Evolutionary conservation across 352 stramenopile species (phyloP), one percentile per base, ranked within the genome.

Genomic region (Thalassiosira delicatula): DNA sequence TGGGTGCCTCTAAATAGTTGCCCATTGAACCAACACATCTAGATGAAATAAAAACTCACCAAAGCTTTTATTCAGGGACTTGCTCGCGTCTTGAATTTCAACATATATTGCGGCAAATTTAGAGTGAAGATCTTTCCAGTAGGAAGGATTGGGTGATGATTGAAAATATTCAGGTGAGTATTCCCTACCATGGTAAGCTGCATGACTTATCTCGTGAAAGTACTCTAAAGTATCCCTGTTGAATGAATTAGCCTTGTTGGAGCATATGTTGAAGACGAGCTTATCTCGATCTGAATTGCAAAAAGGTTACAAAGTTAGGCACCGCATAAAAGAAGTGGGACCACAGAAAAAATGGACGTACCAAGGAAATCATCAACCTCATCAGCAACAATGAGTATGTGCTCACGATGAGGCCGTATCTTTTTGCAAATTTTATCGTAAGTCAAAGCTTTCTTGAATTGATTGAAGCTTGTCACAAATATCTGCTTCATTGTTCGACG

Each of bases 241-340:
- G 66, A 91, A 91, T 32, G 79, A 23, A 80, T 91, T 91, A 9
- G 76, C 71, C 53, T 87, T 89, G 68, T 91, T 91, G 14, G 74
- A 89, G 63, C 82, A 89, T 42, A 91, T 89, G 54, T 91, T 91
- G 80, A 91, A 91, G 8, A 91, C 86, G 33, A 91, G 83, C 68
- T 91, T 91, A 61, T 91, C 82, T 2, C 86, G 77, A 65, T 91
- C 84, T 79, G 49, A 46, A 51, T 63, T 71, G 21, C 33, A 60
- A 79, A 61, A 30, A 70, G 44, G 32, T 51, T 51, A 23, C 40
- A 65, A 33, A 66, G 1, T 51, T 7, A 53, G 57, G 32, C 49
- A 66, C 44, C 17, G 37, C 32, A 27, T 65, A 53, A 44, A 62
- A 40, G 21, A 25, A 61, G 1, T 8, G 17, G 2, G 2, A 14